Percentiles rank a stretch among this genome's conserved stretches.
phyloP scores from a whole-genome alignment of 768 basidiomycete genomes.

The Tylopilus cervinicoccineus region DNA sequence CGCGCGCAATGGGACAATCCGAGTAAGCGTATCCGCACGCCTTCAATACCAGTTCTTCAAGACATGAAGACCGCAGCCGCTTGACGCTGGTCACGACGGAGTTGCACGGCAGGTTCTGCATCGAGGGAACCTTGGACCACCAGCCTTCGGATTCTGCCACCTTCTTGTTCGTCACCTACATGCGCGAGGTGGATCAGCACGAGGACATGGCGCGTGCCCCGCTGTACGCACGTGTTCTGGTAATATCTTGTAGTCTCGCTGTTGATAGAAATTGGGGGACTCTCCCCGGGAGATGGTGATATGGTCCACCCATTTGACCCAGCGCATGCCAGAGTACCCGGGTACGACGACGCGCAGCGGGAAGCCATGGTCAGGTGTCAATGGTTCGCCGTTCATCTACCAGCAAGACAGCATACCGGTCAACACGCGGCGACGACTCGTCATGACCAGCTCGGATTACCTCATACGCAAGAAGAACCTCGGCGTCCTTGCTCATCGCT shows the following conservation, averaged over 20 bases:
- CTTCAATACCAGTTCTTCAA: constrained; percentile 22
- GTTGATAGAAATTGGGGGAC: constrained; percentile 69
- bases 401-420: background rate
- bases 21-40: constrained; percentile 59
- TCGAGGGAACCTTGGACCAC: constrained; percentile 56
- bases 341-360: constrained; percentile 68
- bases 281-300: constrained; percentile 50
- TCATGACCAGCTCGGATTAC: constrained; percentile 24
- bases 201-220: background rate
- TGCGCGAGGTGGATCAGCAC: background rate
- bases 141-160: constrained; percentile 25
- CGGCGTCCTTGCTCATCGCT: constrained; percentile 42
- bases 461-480: constrained; percentile 61
- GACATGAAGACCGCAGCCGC: constrained; percentile 7
- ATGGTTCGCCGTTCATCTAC: constrained; percentile 59
- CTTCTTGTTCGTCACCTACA: constrained; percentile 24
- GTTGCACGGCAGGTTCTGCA: constrained; percentile 59
- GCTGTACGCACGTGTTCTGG: constrained; percentile 42
- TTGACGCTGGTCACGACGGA: constrained; percentile 45
- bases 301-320: constrained; percentile 74
- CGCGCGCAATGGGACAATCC: constrained; percentile 40
- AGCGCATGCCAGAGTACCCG: constrained; percentile 63
- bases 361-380: constrained; percentile 59
- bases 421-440: background rate
- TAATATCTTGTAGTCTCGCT: constrained; percentile 65